Evolutionary conservation across 345 rosid genomes (phyloP).

Genomic region (Murraya koenigii): DNA sequence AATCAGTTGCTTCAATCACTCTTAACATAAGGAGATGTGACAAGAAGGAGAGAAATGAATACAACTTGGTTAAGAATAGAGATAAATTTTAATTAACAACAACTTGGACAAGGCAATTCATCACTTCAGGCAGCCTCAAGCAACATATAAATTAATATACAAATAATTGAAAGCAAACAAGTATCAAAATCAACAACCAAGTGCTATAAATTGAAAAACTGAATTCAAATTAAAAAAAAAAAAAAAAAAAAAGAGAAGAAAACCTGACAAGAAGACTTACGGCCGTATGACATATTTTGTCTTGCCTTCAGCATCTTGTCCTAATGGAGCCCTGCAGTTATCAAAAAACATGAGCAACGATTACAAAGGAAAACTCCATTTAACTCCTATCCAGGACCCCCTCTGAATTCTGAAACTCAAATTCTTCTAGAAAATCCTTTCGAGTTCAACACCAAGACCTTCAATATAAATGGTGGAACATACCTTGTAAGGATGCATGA

Average conservation of each 20-base stretch:
- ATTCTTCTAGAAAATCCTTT: neutral
- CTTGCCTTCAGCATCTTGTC: constrained; percentile 78
- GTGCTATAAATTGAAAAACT: neutral
- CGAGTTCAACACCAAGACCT: neutral
- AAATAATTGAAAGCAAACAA: neutral
- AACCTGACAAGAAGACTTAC: constrained; percentile 49
- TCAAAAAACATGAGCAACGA: constrained; percentile 7
- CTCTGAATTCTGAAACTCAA: neutral
- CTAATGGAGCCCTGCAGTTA: constrained; percentile 77
- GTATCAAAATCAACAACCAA: constrained; percentile 13
- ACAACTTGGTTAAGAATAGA: neutral
- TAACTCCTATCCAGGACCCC: neutral
- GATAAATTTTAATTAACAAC: neutral
- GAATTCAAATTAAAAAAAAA: constrained; percentile 1
- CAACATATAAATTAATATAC: neutral
- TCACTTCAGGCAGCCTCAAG: neutral
- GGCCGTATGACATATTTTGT: constrained; percentile 86
- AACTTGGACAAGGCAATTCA: neutral
- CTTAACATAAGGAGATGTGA: neutral
- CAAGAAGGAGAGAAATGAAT: neutral
- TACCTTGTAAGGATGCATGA: constrained; percentile 91
- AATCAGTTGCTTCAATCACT: neutral
- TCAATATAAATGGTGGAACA: constrained; percentile 4
- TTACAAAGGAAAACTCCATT: neutral
- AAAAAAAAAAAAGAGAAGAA: too few relatives aligned